Base-by-base conservation (phyloP, 2,329 filamentous ascomycete genomes). In the Apiospora aurea region DNA sequence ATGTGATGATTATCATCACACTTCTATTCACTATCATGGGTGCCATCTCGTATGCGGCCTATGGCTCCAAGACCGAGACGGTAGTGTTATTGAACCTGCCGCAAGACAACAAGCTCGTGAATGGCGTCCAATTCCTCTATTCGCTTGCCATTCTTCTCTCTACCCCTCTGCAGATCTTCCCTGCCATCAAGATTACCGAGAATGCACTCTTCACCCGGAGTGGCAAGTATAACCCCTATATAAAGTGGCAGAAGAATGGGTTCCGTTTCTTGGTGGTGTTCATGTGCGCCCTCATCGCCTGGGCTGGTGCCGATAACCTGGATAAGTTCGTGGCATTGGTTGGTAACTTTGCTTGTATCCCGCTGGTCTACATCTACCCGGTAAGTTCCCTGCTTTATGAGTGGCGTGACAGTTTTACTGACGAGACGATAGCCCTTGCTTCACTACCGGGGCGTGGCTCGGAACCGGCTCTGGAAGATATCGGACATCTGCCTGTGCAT, bases 171-270 rank as follows among this genome's bases (percentile, higher is more conserved):
- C 97, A 99, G 80, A 95, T 99, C 76, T 99, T 98, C 87, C 96
- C 96, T 0, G 96, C 96, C 61, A 98, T 99, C 78, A 93, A 96
- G 79, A 99, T 99, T 79, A 94, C 94, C 46, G 95, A 97, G 83
- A 97, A 97, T 77, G 94, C 95, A 76, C 87, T 98, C 8, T 99
- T 98, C 82, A 97, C 94, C 34, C 89, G 93, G 79, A 97, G 95
- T 74, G 95, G 96, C 77, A 99, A 99, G 83, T 97, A 98, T 85
- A 98, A 98, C 80, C 95, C 95, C 0, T 96, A 94, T 80, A 97
- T 99, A 86, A 99, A 99, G 86, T 99, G 96, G 96, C 94, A 98
- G 87, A 99, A 99, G 90, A 99, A 99, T 77, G 86, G 93, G 46
- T 99, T 97, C 86, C 92, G 96, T 71, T 99, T 98, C 87, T 92